Evolutionary conservation across 169 alveolate genomes (phyloP).

Genomic region (Theileria orientalis): DNA sequence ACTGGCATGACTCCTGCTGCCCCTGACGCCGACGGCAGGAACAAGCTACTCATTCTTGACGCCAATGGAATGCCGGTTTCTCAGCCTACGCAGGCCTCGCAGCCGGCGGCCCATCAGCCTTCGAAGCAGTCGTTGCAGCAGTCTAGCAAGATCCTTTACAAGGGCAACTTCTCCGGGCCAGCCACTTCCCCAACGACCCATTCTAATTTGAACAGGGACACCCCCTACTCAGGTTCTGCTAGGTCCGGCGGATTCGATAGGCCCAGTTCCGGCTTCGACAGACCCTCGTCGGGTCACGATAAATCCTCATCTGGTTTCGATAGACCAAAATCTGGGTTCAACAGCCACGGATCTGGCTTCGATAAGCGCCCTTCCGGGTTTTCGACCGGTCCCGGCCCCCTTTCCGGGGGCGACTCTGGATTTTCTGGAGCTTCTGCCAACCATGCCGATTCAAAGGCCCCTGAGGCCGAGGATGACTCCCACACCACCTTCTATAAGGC

Average conservation of each 20-base stretch:
- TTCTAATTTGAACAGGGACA: no score
- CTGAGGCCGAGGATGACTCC: not conserved
- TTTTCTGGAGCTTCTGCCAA: not conserved
- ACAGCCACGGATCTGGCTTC: no score
- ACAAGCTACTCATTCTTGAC: not conserved
- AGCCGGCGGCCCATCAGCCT: not conserved
- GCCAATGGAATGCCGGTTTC: not conserved
- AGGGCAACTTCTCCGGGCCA: not conserved
- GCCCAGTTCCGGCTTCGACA: not conserved
- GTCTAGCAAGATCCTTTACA: not conserved
- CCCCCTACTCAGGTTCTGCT: no score
- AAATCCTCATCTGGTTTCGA: not conserved
- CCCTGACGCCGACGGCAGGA: not conserved
- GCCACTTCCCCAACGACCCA: no score
- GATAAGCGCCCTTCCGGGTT: not conserved
- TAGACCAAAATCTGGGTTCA: no score
- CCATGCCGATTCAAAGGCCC: not conserved
- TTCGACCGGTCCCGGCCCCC: not conserved
- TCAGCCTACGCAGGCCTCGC: not conserved
- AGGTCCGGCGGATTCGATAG: no score
- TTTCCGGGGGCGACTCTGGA: no score
- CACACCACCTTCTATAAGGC: constrained; percentile 18
- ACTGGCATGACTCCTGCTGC: constrained; percentile 20
- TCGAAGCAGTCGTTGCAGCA: not conserved
- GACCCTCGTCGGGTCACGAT: not conserved